Percentiles rank a stretch among this genome's conserved stretches.
phyloP scores from a whole-genome alignment of 164 flowering plant genomes.

The Malania oleifera region DNA sequence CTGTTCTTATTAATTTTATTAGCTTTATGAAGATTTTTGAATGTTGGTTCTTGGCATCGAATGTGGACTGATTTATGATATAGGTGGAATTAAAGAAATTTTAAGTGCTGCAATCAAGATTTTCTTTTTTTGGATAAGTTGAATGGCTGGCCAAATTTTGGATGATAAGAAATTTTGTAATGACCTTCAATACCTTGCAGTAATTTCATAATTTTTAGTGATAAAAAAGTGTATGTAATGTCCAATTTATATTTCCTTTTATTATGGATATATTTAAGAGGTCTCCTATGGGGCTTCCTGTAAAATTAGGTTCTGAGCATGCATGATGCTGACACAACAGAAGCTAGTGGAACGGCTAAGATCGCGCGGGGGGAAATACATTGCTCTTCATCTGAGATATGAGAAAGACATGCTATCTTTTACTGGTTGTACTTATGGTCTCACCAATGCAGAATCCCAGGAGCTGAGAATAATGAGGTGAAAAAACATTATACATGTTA shows the following conservation, averaged over 20 bases:
- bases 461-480: slow-evolving; percentile 85
- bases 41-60: not conserved
- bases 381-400: slow-evolving; percentile 91
- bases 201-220: not conserved
- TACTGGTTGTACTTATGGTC: slow-evolving; percentile 89
- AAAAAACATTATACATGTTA: slow-evolving; percentile 8
- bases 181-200: not conserved
- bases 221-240: slow-evolving; percentile 6
- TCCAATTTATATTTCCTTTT: slow-evolving; percentile 11
- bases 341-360: slow-evolving; percentile 91
- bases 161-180: not conserved
- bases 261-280: slow-evolving; percentile 47
- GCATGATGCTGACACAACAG: slow-evolving; percentile 85
- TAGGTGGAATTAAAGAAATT: no score
- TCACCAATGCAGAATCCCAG: slow-evolving; percentile 69
- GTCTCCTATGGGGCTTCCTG: slow-evolving; percentile 68
- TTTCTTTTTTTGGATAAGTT: no score
- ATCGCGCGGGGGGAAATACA: slow-evolving; percentile 59
- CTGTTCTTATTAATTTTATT: not conserved
- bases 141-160: not conserved
- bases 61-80: no score
- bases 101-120: no score
- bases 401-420: slow-evolving; percentile 97
- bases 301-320: slow-evolving; percentile 78
- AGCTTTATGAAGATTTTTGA: not conserved